Evolutionary conservation across 176 grass and related monocot genomes (phyloP).

Genomic region (Melocanna baccifera): DNA sequence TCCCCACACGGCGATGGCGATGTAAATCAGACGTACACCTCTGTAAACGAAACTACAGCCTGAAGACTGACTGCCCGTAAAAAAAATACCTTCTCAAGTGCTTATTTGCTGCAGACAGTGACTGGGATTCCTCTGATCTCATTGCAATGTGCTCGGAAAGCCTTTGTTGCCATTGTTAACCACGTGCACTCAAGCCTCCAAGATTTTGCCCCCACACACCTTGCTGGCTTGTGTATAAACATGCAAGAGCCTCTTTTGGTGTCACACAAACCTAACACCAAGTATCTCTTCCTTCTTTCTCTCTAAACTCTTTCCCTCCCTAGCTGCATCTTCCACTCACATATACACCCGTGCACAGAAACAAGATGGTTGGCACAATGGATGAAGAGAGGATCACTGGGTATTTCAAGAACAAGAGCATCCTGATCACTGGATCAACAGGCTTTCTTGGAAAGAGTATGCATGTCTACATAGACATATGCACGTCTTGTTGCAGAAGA

Average conservation of each 20-base stretch:
- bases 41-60: background rate
- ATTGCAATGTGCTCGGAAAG: background rate
- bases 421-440: slow-evolving; percentile 80
- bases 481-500: background rate
- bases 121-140: background rate
- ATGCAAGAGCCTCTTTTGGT: slow-evolving; percentile 1
- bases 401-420: slow-evolving; percentile 74
- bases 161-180: background rate
- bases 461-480: background rate
- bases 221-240: slow-evolving; percentile 38
- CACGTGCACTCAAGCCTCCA: slow-evolving; percentile 4
- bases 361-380: slow-evolving; percentile 33
- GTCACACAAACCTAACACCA: background rate
- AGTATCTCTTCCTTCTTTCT: background rate
- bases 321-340: background rate
- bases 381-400: slow-evolving; percentile 52
- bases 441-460: slow-evolving; percentile 89
- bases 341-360: background rate
- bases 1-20: background rate
- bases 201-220: background rate
- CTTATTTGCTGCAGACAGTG: background rate
- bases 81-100: background rate
- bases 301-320: background rate
- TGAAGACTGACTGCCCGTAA: background rate
- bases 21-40: background rate